These are phyloP conservation scores for Penicillium flavigenum DNA, from an alignment of 495 filamentous ascomycete genomes.

Conservation along the genomic window DNA sequence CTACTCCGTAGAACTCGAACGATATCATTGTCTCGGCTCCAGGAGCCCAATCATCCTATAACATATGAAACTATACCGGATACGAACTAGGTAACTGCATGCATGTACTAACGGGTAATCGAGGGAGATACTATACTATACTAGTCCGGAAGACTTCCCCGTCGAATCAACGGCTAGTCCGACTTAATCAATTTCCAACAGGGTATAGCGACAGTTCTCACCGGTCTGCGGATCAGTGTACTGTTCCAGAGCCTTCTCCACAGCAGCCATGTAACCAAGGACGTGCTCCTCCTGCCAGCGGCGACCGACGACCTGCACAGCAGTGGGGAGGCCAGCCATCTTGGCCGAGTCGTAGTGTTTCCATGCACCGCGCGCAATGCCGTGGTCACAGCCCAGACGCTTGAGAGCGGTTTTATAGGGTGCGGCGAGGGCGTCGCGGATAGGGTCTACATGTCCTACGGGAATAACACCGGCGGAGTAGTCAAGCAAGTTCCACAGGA, in stretches of 20 bases:
- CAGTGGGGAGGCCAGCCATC: slow-evolving; percentile 89
- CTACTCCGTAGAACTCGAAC: neutral
- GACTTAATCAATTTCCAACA: slow-evolving; percentile 58
- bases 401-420: slow-evolving; percentile 51
- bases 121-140: neutral
- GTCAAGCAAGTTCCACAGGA: slow-evolving; percentile 92
- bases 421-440: slow-evolving; percentile 61
- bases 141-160: neutral
- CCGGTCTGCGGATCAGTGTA: slow-evolving; percentile 35
- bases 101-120: neutral
- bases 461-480: slow-evolving; percentile 85
- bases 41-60: neutral
- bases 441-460: slow-evolving; percentile 77
- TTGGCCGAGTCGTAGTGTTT: slow-evolving; percentile 77
- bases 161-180: neutral
- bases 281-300: slow-evolving; percentile 93
- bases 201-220: slow-evolving; percentile 58
- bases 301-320: slow-evolving; percentile 80
- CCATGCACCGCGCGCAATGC: slow-evolving; percentile 80
- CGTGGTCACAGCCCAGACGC: slow-evolving; percentile 56
- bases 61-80: neutral
- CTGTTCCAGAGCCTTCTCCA: slow-evolving; percentile 71
- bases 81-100: neutral
- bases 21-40: neutral
- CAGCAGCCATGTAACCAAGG: slow-evolving; percentile 73